Conservation (phyloP, 805 yeast species). For the Teunomyces kruisii region DNA sequence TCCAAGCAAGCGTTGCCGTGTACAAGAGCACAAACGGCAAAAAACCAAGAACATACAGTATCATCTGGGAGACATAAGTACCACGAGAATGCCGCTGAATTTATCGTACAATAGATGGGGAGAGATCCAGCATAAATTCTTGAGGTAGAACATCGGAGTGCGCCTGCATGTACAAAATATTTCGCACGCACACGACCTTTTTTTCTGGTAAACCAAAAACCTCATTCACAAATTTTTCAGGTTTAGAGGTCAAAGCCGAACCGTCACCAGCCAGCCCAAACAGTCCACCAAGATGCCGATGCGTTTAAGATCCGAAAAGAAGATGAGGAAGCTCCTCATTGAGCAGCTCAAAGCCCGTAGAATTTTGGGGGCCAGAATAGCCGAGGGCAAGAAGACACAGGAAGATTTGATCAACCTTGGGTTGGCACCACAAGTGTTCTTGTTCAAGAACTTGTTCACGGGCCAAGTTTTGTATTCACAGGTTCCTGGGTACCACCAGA, state of each 20-base stretch:
- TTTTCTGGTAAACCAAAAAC: neutral
- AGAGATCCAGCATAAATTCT: too few species aligned
- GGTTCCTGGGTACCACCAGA: constrained; percentile 61
- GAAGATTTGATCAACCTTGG: constrained; percentile 44
- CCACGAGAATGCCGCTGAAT: neutral
- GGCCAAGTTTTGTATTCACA: constrained; percentile 92
- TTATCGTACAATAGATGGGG: too few species aligned
- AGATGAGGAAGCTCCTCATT: constrained; percentile 46
- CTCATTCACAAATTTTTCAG: constrained; percentile 1
- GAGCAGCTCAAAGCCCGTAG: constrained; percentile 46
- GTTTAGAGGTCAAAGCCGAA: constrained; percentile 1
- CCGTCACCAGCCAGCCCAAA: neutral
- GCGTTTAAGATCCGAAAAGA: constrained; percentile 45
- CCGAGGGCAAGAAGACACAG: constrained; percentile 36
- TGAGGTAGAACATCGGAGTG: neutral
- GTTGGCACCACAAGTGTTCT: constrained; percentile 78
- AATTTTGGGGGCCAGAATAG: constrained; percentile 42
- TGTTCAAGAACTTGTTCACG: constrained; percentile 80
- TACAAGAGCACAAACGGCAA: constrained; percentile 16
- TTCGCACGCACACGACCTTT: constrained; percentile 2
- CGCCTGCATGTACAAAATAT: neutral
- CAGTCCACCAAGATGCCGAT: constrained; percentile 29
- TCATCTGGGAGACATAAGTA: constrained; percentile 1
- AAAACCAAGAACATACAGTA: constrained; percentile 6
- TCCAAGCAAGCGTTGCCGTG: constrained; percentile 15